Base-by-base conservation (phyloP, 2,329 filamentous ascomycete genomes). In the Phialophora expanda region DNA sequence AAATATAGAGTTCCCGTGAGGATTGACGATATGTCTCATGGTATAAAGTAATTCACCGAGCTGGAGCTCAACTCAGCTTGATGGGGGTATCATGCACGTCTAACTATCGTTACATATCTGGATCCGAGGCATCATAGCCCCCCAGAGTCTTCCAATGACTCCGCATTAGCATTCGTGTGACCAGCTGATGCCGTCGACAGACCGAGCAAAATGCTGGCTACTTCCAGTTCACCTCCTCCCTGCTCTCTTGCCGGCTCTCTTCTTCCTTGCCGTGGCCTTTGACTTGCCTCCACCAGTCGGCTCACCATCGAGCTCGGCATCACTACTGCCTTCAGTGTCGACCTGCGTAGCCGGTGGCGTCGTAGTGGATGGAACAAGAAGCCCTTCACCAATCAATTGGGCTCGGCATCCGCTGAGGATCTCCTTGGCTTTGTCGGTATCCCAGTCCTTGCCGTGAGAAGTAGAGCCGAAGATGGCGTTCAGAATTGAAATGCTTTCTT, bases 381-480 rank as follows among this genome's bases (percentile, higher is more conserved):
- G 30, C 24, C 66, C 68, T 51, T 68, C 66, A 48, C 64, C 56
- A 17, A 69, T 56, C 64, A 68, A 24, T 57, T 56, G 66, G 26
- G 63, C 50, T 17, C 61, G 62, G 22, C 62, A 64, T 20, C 67
- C 69, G 50, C 62, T 64, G 38, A 70, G 58, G 32, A 67, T 67
- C 44, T 41, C 44, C 60, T 61, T 66, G 4, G 61, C 69, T 28
- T 69, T 67, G 20, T 64, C 55, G 4, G 63, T 62, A 34, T 66
- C 58, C 66, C 62, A 67, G 26, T 61, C 62, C 2, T 69, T 41
- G 60, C 57, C 54, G 24, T 53, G 62, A 6, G 59, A 66, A 14
- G 46, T 61, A 5, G 54, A 20, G 54, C 57, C 61, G 20, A 70
- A 66, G 46, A 67, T 61, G 28, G 60, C 60, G 56, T 58, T 53